These are phyloP conservation scores for Phanerodontia chrysosporium DNA, from an alignment of 768 basidiomycete genomes.

Conservation along the genomic window DNA sequence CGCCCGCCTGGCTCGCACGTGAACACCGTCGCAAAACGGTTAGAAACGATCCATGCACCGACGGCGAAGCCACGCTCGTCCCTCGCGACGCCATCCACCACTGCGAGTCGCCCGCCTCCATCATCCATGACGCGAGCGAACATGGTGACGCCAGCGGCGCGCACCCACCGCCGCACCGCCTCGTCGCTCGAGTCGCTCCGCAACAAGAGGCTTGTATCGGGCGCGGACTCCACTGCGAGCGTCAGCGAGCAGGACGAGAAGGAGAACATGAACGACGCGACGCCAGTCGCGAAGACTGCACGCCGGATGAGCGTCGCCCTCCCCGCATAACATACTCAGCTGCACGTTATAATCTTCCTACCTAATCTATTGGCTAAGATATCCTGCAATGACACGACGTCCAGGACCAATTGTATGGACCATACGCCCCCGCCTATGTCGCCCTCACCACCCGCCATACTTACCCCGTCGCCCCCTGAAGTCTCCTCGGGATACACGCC, in stretches of 20 bases:
- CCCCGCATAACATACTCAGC: slow-evolving; percentile 4
- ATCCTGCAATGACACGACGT: background rate
- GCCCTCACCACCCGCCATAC: too few species aligned
- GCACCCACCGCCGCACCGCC: slow-evolving; percentile 14
- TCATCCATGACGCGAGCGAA: slow-evolving; percentile 17
- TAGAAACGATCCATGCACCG: slow-evolving; percentile 48
- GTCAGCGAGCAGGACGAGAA: slow-evolving; percentile 51
- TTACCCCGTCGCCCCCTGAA: too few species aligned
- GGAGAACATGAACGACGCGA: slow-evolving; percentile 45
- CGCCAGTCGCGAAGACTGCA: slow-evolving; percentile 14
- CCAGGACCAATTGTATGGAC: background rate
- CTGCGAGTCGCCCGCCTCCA: slow-evolving; percentile 21
- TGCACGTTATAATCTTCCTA: background rate
- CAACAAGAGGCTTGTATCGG: background rate
- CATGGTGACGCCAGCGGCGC: slow-evolving; percentile 11
- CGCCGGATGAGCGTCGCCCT: slow-evolving; percentile 20
- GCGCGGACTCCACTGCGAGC: slow-evolving; percentile 27
- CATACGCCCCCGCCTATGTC: too few species aligned
- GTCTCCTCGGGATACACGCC: background rate
- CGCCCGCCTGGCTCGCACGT: slow-evolving; percentile 37
- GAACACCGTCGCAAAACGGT: slow-evolving; percentile 12
- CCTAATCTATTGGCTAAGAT: slow-evolving; percentile 8
- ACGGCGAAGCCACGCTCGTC: slow-evolving; percentile 9
- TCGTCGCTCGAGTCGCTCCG: slow-evolving; percentile 25
- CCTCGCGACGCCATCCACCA: slow-evolving; percentile 6